Evolutionary conservation across 2,329 filamentous ascomycete species (phyloP).

Genomic region (Salinomyces thailandicus): DNA sequence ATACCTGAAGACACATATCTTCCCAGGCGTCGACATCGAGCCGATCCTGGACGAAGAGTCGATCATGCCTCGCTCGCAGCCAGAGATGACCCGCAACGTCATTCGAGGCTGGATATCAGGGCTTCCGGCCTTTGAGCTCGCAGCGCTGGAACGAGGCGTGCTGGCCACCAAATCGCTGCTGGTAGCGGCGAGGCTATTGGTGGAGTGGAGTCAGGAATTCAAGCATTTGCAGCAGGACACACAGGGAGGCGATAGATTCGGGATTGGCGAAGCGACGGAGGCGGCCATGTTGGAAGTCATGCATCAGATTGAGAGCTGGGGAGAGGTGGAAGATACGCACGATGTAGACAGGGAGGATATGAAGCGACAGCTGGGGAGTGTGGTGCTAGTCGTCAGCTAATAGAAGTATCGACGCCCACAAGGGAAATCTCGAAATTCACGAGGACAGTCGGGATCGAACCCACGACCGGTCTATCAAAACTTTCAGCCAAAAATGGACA

Average conservation of each 20-base stretch:
- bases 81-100: constrained; percentile 61
- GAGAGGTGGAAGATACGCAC: constrained; percentile 95
- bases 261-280: constrained; percentile 69
- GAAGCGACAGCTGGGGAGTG: constrained; percentile 76
- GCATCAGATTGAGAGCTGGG: constrained; percentile 88
- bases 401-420: no score
- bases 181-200: constrained; percentile 62
- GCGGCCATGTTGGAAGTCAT: constrained; percentile 73
- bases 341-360: constrained; percentile 92
- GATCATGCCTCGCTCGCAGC: constrained; percentile 67
- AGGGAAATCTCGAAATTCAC: constrained; percentile 17
- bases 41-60: constrained; percentile 71
- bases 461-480: not conserved
- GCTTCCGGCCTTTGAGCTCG: constrained; percentile 69
- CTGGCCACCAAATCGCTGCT: constrained; percentile 82
- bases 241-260: constrained; percentile 43
- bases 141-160: constrained; percentile 72
- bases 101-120: constrained; percentile 67
- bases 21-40: constrained; percentile 69
- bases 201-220: constrained; percentile 77
- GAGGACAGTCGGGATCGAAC: no score
- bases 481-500: no score
- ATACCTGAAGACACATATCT: constrained; percentile 62
- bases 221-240: constrained; percentile 33
- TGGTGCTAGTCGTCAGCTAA: constrained; percentile 59